A percentile compares a stretch with the other conserved stretches of the same genome.
Evolutionary conservation across 345 rosid species (phyloP).

Genomic region (Carallia pectinifolia): DNA sequence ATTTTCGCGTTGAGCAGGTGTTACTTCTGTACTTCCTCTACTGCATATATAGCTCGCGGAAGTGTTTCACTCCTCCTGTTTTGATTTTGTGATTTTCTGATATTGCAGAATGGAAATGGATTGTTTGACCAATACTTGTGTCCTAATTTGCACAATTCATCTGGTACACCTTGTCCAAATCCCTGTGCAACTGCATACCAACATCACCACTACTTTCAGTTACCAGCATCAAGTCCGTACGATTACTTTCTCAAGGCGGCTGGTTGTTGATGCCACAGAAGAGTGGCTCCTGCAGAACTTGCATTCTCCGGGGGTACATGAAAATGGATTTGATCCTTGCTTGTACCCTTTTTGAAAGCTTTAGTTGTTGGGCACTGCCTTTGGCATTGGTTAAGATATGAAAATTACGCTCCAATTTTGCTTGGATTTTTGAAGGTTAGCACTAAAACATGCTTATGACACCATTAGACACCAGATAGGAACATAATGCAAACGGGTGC

Average conservation of each 20-base stretch:
- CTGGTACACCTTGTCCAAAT: slow-evolving; percentile 21
- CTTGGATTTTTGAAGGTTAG: background rate
- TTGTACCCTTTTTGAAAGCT: background rate
- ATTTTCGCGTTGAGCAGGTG: slow-evolving; percentile 15
- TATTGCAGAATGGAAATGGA: slow-evolving; percentile 48
- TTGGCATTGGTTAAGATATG: background rate
- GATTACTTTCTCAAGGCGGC: slow-evolving; percentile 61
- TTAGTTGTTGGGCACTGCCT: background rate
- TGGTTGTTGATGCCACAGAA: slow-evolving; percentile 39
- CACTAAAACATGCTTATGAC: too few species aligned
- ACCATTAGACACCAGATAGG: too few species aligned
- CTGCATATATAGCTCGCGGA: background rate
- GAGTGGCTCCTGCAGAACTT: background rate
- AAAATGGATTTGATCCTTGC: background rate
- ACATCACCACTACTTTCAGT: slow-evolving; percentile 42
- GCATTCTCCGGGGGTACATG: background rate
- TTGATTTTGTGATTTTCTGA: background rate
- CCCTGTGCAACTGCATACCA: slow-evolving; percentile 46
- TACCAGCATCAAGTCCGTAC: slow-evolving; percentile 59
- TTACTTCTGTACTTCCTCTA: slow-evolving; percentile 4
- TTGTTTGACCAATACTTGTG: slow-evolving; percentile 33
- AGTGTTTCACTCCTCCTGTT: background rate
- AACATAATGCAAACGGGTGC: too few species aligned
- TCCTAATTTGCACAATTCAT: slow-evolving; percentile 20
- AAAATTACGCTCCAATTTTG: background rate